These are phyloP conservation scores for Gloeopeniophorella convolvens DNA, from an alignment of 768 basidiomycete genomes.

Conservation along the genomic window DNA sequence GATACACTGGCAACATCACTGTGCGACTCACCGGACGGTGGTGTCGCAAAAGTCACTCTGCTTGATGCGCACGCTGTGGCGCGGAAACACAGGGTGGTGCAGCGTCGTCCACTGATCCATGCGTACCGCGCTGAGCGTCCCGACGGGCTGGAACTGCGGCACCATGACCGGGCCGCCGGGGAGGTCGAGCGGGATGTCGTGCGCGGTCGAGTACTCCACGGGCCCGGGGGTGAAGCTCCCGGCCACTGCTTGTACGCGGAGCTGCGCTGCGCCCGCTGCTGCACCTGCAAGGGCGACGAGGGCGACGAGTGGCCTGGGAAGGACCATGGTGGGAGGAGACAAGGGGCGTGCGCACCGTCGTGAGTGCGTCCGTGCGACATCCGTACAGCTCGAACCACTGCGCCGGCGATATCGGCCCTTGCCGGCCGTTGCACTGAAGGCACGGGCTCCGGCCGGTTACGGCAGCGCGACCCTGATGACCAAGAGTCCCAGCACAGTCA, in stretches of 20 bases:
- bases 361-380: no score
- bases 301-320: neutral
- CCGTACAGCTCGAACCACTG: no score
- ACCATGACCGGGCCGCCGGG: neutral
- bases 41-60: conserved; percentile 38
- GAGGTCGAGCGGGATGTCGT: neutral
- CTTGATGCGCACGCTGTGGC: conserved; percentile 38
- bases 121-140: conserved; percentile 15
- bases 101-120: conserved; percentile 34
- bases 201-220: no score
- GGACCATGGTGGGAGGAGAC: neutral
- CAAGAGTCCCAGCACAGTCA: no score
- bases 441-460: no score
- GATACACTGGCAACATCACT: neutral
- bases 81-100: conserved; percentile 39
- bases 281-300: neutral
- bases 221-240: no score
- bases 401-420: no score
- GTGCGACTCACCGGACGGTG: conserved; percentile 26
- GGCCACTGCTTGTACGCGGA: neutral
- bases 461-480: no score
- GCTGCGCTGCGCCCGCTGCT: neutral
- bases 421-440: no score
- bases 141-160: conserved; percentile 4
- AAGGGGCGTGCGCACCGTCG: no score